phyloP scores from a whole-genome alignment of 345 rosid genomes.

The Boechera stricta region DNA sequence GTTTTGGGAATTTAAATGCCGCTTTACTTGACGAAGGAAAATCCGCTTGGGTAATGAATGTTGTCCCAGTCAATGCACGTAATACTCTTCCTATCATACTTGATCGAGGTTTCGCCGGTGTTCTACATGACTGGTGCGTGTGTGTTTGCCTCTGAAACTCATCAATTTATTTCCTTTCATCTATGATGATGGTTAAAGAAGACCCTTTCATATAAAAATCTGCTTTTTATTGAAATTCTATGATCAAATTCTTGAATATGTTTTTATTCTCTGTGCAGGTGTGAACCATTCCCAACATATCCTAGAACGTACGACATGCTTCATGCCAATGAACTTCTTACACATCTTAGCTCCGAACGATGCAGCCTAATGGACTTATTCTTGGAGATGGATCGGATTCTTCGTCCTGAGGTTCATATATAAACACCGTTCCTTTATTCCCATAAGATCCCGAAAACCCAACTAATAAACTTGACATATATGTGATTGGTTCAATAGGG shows the following conservation, averaged over 20 bases:
- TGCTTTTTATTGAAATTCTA: not conserved
- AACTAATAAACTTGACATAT: constrained; percentile 1
- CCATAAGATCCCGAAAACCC: not conserved
- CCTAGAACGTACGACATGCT: constrained; percentile 97
- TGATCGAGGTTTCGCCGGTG: constrained; percentile 91
- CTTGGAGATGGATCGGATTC: constrained; percentile 94
- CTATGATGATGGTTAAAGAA: not conserved
- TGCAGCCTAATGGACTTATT: constrained; percentile 79
- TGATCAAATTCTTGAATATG: not conserved
- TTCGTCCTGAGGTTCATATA: constrained; percentile 86
- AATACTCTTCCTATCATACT: constrained; percentile 88
- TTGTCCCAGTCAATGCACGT: constrained; percentile 76
- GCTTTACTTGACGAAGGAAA: constrained; percentile 78
- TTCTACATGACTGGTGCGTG: constrained; percentile 90
- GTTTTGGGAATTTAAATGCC: constrained; percentile 78
- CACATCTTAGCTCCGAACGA: constrained; percentile 64
- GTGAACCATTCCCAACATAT: constrained; percentile 98
- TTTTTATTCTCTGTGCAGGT: constrained; percentile 56
- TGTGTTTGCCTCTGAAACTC: not conserved
- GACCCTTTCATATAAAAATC: not conserved
- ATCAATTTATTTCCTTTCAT: not conserved
- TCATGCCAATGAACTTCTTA: constrained; percentile 87
- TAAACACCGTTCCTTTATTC: not conserved
- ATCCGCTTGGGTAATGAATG: constrained; percentile 96
- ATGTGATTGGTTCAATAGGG: constrained; percentile 57